phyloP scores from a whole-genome alignment of 192 early-diverging fungal species.

The Backusella macrospora region DNA sequence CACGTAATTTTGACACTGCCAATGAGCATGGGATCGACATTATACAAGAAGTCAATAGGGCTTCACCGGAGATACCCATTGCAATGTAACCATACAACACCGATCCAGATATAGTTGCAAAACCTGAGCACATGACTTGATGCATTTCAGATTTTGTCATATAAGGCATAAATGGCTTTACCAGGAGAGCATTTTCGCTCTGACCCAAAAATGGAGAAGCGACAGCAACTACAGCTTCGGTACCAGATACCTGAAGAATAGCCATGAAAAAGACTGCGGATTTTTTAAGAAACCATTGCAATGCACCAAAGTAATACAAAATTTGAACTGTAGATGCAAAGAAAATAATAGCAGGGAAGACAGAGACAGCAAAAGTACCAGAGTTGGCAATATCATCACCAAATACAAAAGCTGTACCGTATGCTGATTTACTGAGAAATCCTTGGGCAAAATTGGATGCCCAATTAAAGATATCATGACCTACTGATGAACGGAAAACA shows the following conservation, averaged over 20 bases:
- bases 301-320: conserved; percentile 79
- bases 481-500: conserved; percentile 74
- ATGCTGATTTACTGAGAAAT: conserved; percentile 68
- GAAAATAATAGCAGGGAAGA: conserved; percentile 87
- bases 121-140: conserved; percentile 86
- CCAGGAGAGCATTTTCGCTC: conserved; percentile 80
- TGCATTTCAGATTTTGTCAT: conserved; percentile 90
- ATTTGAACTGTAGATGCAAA: conserved; percentile 86
- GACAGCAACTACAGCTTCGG: conserved; percentile 82
- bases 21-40: conserved; percentile 90
- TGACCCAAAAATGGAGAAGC: conserved; percentile 88
- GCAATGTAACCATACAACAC: conserved; percentile 74
- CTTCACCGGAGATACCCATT: conserved; percentile 66
- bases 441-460: conserved; percentile 54
- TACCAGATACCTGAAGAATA: conserved; percentile 76
- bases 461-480: conserved; percentile 76
- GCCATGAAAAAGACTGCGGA: conserved; percentile 65
- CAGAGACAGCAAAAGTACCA: conserved; percentile 63
- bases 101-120: conserved; percentile 89
- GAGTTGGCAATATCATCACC: conserved; percentile 53
- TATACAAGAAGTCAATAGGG: conserved; percentile 83
- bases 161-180: conserved; percentile 79
- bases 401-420: conserved; percentile 74
- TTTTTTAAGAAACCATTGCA: conserved; percentile 79
- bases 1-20: conserved; percentile 82